phyloP scores from a whole-genome alignment of 148 eudicot species.

The Heliamphora exappendiculata region DNA sequence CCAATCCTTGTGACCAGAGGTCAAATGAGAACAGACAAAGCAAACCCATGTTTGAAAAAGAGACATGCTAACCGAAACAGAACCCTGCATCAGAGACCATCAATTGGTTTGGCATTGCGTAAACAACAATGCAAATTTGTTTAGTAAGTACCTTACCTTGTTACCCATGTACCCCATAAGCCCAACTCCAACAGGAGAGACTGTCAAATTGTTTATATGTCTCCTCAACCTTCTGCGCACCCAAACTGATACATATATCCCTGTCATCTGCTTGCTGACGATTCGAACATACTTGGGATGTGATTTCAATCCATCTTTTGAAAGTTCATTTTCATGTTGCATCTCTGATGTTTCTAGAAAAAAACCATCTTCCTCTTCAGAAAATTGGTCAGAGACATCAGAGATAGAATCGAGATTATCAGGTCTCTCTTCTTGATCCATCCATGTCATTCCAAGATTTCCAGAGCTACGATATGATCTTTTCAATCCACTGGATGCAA shows the following conservation, averaged over 20 bases:
- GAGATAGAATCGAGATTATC: conserved; percentile 35
- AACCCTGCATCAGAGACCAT: conserved; percentile 54
- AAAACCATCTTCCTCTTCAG: conserved; percentile 49
- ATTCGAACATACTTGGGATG: conserved; percentile 59
- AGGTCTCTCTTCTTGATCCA: conserved; percentile 32
- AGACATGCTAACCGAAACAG: conserved; percentile 86
- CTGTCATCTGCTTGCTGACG: conserved; percentile 98
- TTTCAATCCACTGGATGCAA: conserved; percentile 27
- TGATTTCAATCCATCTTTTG: conserved; percentile 13
- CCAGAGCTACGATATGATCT: conserved; percentile 54
- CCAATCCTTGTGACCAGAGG: conserved; percentile 74
- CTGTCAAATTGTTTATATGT: conserved; percentile 64
- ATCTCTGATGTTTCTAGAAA: conserved; percentile 30
- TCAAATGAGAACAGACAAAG: conserved; percentile 89
- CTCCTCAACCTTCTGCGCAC: conserved; percentile 69
- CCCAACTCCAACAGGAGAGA: conserved; percentile 88
- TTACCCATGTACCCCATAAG: conserved; percentile 99
- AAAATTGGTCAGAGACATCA: conserved; percentile 38
- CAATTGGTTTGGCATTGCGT: neutral
- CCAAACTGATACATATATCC: conserved; percentile 87
- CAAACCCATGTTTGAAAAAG: conserved; percentile 72
- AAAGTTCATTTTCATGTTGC: conserved; percentile 2
- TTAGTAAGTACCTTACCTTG: conserved; percentile 46
- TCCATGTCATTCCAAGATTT: conserved; percentile 29
- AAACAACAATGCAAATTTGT: neutral